Evolutionary conservation across 208 protist species (phyloP).

Genomic region (Crithidia thermophila): DNA sequence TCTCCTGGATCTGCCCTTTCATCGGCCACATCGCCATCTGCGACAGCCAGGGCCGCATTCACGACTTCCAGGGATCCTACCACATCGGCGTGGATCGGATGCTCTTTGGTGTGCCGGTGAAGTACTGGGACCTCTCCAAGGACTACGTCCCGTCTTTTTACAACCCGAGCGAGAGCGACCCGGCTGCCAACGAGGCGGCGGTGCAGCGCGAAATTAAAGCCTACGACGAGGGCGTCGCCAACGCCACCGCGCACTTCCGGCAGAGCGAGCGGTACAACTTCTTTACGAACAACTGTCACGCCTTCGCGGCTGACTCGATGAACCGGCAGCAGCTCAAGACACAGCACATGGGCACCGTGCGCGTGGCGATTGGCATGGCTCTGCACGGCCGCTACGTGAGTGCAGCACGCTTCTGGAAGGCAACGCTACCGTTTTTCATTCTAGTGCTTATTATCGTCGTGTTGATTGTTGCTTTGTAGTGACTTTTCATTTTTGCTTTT

Average conservation of each 20-base stretch:
- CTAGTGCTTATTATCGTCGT: constrained; percentile 21
- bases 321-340: constrained; percentile 40
- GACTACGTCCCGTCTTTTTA: constrained; percentile 70
- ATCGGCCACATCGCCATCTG: constrained; percentile 92
- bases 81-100: constrained; percentile 84
- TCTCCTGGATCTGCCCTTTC: constrained; percentile 91
- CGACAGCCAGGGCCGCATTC: constrained; percentile 81
- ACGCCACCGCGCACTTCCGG: constrained; percentile 56
- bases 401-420: constrained; percentile 31
- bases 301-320: constrained; percentile 59
- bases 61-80: constrained; percentile 92
- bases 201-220: constrained; percentile 45
- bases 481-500: too few species aligned
- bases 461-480: constrained; percentile 7
- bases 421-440: constrained; percentile 38
- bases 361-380: constrained; percentile 44
- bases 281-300: constrained; percentile 92
- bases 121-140: constrained; percentile 80
- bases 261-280: constrained; percentile 84
- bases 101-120: constrained; percentile 85
- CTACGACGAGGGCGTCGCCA: constrained; percentile 57
- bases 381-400: constrained; percentile 48
- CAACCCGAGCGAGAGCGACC: constrained; percentile 14
- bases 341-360: constrained; percentile 53
- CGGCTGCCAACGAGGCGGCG: constrained; percentile 14